Base-by-base conservation (phyloP, 257 asterid species). In the Fraxinus americana region DNA sequence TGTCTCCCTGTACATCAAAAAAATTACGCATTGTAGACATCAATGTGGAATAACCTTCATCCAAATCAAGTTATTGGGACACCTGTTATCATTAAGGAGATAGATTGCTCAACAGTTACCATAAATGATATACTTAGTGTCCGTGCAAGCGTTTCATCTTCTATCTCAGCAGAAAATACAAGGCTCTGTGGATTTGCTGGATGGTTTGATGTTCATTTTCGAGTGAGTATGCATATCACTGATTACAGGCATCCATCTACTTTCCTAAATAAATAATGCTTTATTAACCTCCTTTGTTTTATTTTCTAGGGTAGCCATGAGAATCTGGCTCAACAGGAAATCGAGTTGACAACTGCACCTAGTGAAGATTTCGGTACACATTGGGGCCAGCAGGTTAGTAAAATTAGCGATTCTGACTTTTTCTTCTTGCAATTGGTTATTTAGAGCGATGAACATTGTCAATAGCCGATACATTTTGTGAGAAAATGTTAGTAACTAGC, bases 201-300 rank as follows among this genome's bases (percentile, higher is more conserved):
- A 82, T 96, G 99, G 99, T 96, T 96, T 83, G 99, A 96, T 82
- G 99, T 96, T 87, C 99, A 93, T 82, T 96, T 96, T 82, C 89
- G 92, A 83, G 99, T 93, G 83, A 91, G 97, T 82, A 77, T 78
- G 54, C 43, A 32, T 54, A 67, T 54, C 73, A 19, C 23, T 71
- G 48, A 78, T 50, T 4, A 77, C 52, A 48, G 34, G 17, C 50
- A 75, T 69, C 69, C 48, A 39, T 39, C 52, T 72, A 52, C 29
- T 59, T 19, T 71, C 38, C 52, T 54, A 19, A 32, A 8, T 29
- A 19, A n/a, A 8, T 29, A 23, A n/a, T 81, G 72, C 32, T 70
- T 32, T 67, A 78, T 54, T 70, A 19, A 77, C 70, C 41, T 39
- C 10, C 10, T 76, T 82, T 67, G 41, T 25, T 83, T 86, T 79